These are phyloP conservation scores for Mycena citricolor DNA, from an alignment of 1,284 basidiomycete genomes.

Conservation along the genomic window DNA sequence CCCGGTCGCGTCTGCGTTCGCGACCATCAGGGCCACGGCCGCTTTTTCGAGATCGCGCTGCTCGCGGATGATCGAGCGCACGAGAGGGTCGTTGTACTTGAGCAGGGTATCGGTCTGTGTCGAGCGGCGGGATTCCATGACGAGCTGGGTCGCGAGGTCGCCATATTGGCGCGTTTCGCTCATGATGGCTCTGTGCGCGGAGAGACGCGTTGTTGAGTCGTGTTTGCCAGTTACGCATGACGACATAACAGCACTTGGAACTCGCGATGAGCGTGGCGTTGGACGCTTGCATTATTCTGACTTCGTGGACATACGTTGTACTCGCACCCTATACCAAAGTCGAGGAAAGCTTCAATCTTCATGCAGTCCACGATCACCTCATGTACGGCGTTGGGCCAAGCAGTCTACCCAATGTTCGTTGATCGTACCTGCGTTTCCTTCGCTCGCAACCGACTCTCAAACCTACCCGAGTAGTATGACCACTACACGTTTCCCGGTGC, in stretches of 20 bases:
- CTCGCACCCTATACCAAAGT: slow-evolving; percentile 93
- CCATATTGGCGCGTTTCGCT: slow-evolving; percentile 60
- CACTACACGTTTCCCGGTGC: slow-evolving; percentile 89
- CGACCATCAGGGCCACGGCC: slow-evolving; percentile 42
- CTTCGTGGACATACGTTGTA: slow-evolving; percentile 67
- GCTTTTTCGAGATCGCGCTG: slow-evolving; percentile 84
- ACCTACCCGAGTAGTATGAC: slow-evolving; percentile 67
- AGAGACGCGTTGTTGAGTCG: slow-evolving; percentile 6
- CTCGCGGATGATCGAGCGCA: slow-evolving; percentile 86
- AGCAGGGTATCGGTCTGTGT: slow-evolving; percentile 80
- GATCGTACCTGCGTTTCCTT: slow-evolving; percentile 10
- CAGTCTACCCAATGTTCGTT: slow-evolving; percentile 51
- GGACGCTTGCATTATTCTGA: slow-evolving; percentile 58
- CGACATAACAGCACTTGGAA: neutral
- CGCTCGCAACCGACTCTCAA: slow-evolving; percentile 4
- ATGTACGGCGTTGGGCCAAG: slow-evolving; percentile 62
- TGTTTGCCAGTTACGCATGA: neutral
- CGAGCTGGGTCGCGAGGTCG: slow-evolving; percentile 86
- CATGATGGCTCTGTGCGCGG: slow-evolving; percentile 31
- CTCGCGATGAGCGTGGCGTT: slow-evolving; percentile 39
- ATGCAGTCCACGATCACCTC: slow-evolving; percentile 88
- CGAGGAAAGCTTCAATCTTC: slow-evolving; percentile 95
- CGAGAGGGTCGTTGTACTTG: slow-evolving; percentile 90
- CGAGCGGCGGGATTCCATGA: slow-evolving; percentile 83
- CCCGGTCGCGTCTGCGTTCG: slow-evolving; percentile 36